Conservation (phyloP, 495 filamentous ascomycete genomes). For the Parathielavia hyrcaniae region DNA sequence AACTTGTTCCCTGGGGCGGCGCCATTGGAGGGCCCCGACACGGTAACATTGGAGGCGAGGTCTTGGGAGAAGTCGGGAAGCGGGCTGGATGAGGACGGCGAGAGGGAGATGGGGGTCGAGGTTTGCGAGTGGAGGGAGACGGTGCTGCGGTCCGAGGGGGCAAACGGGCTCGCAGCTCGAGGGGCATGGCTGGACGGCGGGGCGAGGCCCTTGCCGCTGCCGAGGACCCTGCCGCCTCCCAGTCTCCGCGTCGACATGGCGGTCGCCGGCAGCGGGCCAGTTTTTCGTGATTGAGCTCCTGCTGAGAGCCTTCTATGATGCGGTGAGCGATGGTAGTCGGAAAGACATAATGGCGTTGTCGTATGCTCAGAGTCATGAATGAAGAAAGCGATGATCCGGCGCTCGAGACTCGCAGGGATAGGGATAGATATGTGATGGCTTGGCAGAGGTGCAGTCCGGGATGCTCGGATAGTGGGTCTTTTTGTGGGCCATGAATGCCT, state of each 20-base stretch:
- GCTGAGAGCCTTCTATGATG: not conserved
- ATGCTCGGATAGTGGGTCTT: not conserved
- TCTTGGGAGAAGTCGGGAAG: constrained; percentile 41
- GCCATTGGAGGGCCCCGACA: constrained; percentile 41
- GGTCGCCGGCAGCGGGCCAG: not conserved
- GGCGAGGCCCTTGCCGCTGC: constrained; percentile 69
- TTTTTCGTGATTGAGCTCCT: not conserved
- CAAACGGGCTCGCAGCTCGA: constrained; percentile 40
- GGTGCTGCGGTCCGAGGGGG: constrained; percentile 50
- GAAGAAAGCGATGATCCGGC: not conserved
- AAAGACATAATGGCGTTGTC: constrained; percentile 1
- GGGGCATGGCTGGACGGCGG: constrained; percentile 41
- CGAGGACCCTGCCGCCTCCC: constrained; percentile 82
- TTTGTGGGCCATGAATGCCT: not conserved
- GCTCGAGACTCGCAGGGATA: not conserved
- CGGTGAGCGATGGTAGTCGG: not conserved
- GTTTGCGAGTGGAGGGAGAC: constrained; percentile 41
- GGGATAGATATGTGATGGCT: constrained; percentile 5
- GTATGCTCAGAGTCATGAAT: not conserved
- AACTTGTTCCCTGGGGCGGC: constrained; percentile 48
- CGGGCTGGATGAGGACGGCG: constrained; percentile 37
- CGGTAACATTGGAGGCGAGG: constrained; percentile 43
- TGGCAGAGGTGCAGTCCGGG: not conserved
- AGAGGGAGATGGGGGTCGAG: constrained; percentile 29
- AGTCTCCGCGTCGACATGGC: constrained; percentile 75